Evolutionary conservation across 352 stramenopile genomes (phyloP).

Genomic region (Globisporangium lucens): DNA sequence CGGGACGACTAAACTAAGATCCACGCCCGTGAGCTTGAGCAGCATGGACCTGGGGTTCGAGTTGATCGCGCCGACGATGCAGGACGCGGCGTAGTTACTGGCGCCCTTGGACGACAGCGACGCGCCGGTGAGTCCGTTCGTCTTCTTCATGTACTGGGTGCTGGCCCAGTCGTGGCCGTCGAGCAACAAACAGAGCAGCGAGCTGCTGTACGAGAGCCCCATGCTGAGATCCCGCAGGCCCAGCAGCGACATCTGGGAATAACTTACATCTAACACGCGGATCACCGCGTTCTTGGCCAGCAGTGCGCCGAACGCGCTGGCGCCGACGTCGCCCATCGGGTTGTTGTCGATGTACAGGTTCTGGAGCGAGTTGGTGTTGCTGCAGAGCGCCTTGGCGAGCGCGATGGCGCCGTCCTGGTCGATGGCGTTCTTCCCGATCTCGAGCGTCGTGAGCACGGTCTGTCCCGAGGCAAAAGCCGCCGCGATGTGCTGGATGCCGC

Average conservation of each 20-base stretch:
- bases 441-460: conserved; percentile 59
- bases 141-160: conserved; percentile 84
- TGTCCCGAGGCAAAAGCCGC: conserved; percentile 49
- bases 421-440: conserved; percentile 78
- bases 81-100: conserved; percentile 72
- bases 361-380: conserved; percentile 45
- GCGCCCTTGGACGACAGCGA: conserved; percentile 62
- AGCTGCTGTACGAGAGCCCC: conserved; percentile 55
- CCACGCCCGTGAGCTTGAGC: conserved; percentile 78
- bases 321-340: conserved; percentile 70
- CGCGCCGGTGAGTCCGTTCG: conserved; percentile 47
- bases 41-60: conserved; percentile 60
- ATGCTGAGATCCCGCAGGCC: conserved; percentile 69
- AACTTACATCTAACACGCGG: conserved; percentile 77
- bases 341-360: conserved; percentile 87
- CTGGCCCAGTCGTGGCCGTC: conserved; percentile 83
- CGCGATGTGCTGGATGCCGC: conserved; percentile 56
- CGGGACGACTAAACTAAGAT: conserved; percentile 48
- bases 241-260: conserved; percentile 76
- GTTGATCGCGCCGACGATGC: conserved; percentile 69
- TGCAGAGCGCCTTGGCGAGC: conserved; percentile 64
- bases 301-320: conserved; percentile 60
- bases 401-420: conserved; percentile 63
- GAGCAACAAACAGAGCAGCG: conserved; percentile 66
- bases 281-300: conserved; percentile 70